phyloP scores from a whole-genome alignment of 176 grass and related monocot genomes.

The Avena insularis region DNA sequence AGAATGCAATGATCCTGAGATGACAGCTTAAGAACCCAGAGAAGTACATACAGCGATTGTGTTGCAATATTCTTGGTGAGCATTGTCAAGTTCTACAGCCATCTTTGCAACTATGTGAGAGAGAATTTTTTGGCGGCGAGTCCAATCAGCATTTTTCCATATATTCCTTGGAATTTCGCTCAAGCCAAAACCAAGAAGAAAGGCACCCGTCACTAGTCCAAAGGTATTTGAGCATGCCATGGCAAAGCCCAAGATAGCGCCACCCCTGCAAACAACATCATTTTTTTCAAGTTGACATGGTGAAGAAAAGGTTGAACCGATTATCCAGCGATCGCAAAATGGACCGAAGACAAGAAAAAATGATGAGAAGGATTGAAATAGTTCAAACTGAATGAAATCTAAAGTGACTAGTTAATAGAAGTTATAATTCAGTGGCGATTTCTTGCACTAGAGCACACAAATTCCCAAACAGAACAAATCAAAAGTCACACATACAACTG shows the following conservation, averaged over 20 bases:
- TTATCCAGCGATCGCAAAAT: background rate
- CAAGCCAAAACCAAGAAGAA: conserved; percentile 99
- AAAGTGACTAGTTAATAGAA: background rate
- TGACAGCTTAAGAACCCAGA: conserved; percentile 5
- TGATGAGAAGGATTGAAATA: background rate
- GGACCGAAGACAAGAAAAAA: background rate
- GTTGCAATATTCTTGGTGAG: conserved; percentile 96
- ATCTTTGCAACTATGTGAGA: conserved; percentile 93
- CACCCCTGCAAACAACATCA: conserved; percentile 69
- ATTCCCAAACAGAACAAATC: background rate
- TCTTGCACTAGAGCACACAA: background rate
- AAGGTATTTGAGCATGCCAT: conserved; percentile 99
- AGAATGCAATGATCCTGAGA: conserved; percentile 31
- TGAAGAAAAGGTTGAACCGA: background rate
- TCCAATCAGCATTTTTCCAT: conserved; percentile 96
- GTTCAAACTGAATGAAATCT: background rate
- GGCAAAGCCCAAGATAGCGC: conserved; percentile 86
- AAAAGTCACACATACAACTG: background rate
- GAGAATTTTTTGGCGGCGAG: conserved; percentile 83
- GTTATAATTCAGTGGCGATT: background rate
- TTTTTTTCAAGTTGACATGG: conserved; percentile 23
- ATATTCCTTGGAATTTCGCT: conserved; percentile 97
- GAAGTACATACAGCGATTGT: conserved; percentile 78
- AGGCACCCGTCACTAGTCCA: conserved; percentile 97
- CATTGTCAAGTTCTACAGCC: conserved; percentile 89